Base-by-base conservation (phyloP, 208 protist species). In the Trypanosoma mega region DNA sequence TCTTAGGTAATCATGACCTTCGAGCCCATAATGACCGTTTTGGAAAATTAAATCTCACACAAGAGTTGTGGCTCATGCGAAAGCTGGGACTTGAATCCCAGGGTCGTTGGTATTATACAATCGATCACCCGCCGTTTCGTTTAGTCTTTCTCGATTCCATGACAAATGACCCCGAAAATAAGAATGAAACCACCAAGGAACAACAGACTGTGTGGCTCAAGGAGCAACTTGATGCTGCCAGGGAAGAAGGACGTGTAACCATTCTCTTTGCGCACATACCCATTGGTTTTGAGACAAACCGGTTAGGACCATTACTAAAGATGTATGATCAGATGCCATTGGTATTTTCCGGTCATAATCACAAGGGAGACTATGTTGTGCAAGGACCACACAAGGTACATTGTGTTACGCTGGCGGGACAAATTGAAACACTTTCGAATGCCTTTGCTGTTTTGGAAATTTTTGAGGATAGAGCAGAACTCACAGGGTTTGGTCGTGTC, bases 1-100 rank as follows among this genome's bases (percentile, higher is more conserved):
- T 75, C 37, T 43, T 75, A n/a, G 69, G 69, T 24, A 75, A 75
- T 49, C 69, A 75, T 34, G 69, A 75, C 48, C 69, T 75, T 47
- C 57, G 69, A 7, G 63, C 49, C 6, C 59, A 75, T 27, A 75
- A 75, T 70, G 69, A 75, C 31, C 51, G 69, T 16, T 72, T 72
- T 63, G 69, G 69, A 31, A 60, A 75, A 52, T 5, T 29, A 2
- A 75, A 75, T 60, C 63, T 66, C 26, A 75, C 69, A 44, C 69
- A 75, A 24, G 47, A 57, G 27, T 21, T 29, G 16, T 75, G 69
- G 69, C 43, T 75, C 7, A 56, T 53, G 52, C 26, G 26, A 14
- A 58, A 75, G 48, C 8, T 64, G 21, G 62, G 51, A 14, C 63
- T 75, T 26, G 6, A 12, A 12, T 39, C 34, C 34, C 8, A 39